A percentile compares a stretch with the other conserved stretches of the same genome.
Conservation (phyloP, 2,329 filamentous ascomycete genomes). For the Pseudogymnoascus destructans region DNA sequence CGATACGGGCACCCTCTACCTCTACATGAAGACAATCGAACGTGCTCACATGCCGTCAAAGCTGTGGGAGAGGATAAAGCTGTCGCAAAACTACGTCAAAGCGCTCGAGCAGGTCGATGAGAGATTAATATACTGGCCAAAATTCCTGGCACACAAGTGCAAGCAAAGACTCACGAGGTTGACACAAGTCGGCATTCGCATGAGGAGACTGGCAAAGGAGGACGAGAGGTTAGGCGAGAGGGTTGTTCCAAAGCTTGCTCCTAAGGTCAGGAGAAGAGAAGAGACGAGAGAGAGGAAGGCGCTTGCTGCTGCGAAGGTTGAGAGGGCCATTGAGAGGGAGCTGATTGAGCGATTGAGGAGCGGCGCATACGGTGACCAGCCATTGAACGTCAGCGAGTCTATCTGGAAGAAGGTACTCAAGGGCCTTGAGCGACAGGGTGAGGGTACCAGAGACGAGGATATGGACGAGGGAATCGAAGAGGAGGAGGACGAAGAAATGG, state of each 20-base stretch:
- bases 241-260: conserved; percentile 76
- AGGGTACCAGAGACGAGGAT: conserved; percentile 73
- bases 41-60: conserved; percentile 78
- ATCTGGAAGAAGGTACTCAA: conserved; percentile 97
- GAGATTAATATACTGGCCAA: conserved; percentile 82
- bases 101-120: conserved; percentile 81
- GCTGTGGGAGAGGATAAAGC: conserved; percentile 86
- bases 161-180: conserved; percentile 89
- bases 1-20: conserved; percentile 68
- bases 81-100: conserved; percentile 81
- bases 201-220: conserved; percentile 71
- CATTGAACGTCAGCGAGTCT: conserved; percentile 84
- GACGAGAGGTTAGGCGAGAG: conserved; percentile 81
- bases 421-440: conserved; percentile 75
- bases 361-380: conserved; percentile 87
- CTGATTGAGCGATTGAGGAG: conserved; percentile 81
- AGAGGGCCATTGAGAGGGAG: conserved; percentile 89
- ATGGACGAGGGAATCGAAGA: conserved; percentile 75
- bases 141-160: conserved; percentile 86
- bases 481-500: conserved; percentile 56
- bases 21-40: conserved; percentile 94
- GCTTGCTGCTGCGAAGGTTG: conserved; percentile 78
- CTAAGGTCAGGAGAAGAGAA: conserved; percentile 72
- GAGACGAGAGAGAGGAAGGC: conserved; percentile 64
- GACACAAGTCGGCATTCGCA: conserved; percentile 78